Evolutionary conservation across 1,139 yeast species (phyloP).

Genomic region (Saccharomyces hybrid): DNA sequence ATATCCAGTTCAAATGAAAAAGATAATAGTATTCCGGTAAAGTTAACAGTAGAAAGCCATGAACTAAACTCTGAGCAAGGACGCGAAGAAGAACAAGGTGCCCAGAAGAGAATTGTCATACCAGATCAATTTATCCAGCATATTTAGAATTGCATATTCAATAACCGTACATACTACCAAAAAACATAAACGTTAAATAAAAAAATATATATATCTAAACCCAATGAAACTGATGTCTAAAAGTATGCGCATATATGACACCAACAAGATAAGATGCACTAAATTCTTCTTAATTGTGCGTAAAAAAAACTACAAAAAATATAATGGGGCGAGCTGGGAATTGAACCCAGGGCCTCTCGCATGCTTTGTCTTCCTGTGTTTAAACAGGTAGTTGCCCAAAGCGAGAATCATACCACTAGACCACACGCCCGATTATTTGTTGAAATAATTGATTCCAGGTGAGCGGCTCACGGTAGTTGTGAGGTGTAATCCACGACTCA

Average conservation of each 20-base stretch:
- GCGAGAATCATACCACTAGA: too few species aligned
- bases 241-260: too few species aligned
- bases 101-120: background rate
- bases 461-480: too few species aligned
- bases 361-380: too few species aligned
- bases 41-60: background rate
- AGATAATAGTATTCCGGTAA: background rate
- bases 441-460: too few species aligned
- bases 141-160: background rate
- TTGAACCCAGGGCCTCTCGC: constrained; percentile 5
- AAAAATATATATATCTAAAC: background rate
- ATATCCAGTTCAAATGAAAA: background rate
- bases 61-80: background rate
- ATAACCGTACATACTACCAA: background rate
- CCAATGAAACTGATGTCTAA: too few species aligned
- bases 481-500: too few species aligned
- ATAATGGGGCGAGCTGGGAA: constrained; percentile 8
- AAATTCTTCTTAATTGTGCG: too few species aligned
- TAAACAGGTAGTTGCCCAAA: too few species aligned
- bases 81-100: background rate
- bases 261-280: too few species aligned
- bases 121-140: background rate
- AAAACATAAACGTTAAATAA: background rate
- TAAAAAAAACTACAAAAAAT: too few species aligned
- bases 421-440: too few species aligned